Percentiles rank a stretch among this genome's conserved stretches.
Conservation (phyloP, 2,329 filamentous ascomycete species). For the Phaeosphaeriaceae sp. region DNA sequence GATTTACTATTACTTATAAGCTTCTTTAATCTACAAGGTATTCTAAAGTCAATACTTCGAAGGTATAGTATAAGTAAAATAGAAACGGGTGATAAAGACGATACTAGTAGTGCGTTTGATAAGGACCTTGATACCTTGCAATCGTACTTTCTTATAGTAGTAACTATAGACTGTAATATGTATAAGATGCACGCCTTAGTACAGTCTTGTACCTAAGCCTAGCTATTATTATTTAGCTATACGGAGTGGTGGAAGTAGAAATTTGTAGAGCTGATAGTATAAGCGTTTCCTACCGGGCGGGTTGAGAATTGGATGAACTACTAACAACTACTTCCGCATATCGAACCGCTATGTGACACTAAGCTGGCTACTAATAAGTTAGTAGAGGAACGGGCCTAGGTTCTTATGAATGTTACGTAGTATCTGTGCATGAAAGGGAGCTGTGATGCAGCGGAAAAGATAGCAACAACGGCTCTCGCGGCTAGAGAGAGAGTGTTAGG, state of each 20-base stretch:
- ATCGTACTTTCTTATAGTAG: conserved; percentile 22
- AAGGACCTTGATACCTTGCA: conserved; percentile 20
- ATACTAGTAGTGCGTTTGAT: conserved; percentile 8
- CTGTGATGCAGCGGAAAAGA: conserved; percentile 8
- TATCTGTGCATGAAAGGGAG: conserved; percentile 13
- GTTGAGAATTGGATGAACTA: conserved; percentile 21
- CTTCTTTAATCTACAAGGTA: conserved; percentile 54
- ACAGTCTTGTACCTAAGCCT: conserved; percentile 20
- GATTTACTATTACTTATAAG: conserved; percentile 57
- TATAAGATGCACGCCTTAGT: conserved; percentile 24
- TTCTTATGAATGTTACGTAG: conserved; percentile 13
- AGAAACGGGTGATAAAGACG: neutral
- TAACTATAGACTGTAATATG: conserved; percentile 1
- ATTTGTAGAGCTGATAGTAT: conserved; percentile 14
- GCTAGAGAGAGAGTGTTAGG: conserved; percentile 1
- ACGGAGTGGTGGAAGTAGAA: conserved; percentile 12
- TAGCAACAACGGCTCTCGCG: conserved; percentile 4
- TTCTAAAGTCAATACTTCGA: conserved; percentile 34
- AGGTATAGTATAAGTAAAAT: conserved; percentile 17
- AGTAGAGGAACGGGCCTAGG: conserved; percentile 13
- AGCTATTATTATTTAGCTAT: conserved; percentile 15
- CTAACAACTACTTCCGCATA: conserved; percentile 20
- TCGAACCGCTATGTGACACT: conserved; percentile 11
- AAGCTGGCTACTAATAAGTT: conserved; percentile 6
- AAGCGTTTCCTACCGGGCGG: conserved; percentile 13